A percentile compares a stretch with the other conserved stretches of the same genome.
These are phyloP conservation scores for Chlorencoelia australis DNA, from an alignment of 2,329 filamentous ascomycete species.

Conservation along the genomic window DNA sequence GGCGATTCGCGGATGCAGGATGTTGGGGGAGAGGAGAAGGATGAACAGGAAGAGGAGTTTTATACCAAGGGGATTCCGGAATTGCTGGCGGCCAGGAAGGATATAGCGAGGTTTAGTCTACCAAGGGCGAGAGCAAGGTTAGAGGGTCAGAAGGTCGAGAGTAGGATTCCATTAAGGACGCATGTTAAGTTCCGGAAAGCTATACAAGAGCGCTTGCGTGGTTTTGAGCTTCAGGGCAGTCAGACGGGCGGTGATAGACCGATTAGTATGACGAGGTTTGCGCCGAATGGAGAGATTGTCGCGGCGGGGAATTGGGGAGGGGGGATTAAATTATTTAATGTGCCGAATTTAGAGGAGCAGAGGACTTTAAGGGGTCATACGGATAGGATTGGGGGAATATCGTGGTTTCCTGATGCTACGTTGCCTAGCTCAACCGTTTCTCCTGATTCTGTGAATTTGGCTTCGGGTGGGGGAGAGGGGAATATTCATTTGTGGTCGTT, in stretches of 20 bases:
- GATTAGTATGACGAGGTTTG: slow-evolving; percentile 83
- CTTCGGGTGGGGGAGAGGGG: slow-evolving; percentile 82
- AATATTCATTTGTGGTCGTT: slow-evolving; percentile 86
- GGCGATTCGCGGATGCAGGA: slow-evolving; percentile 49
- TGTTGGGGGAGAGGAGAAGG: slow-evolving; percentile 47
- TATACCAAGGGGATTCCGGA: slow-evolving; percentile 75
- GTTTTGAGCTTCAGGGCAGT: slow-evolving; percentile 84
- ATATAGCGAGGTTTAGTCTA: slow-evolving; percentile 75
- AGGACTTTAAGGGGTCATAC: slow-evolving; percentile 72
- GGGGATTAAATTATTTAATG: slow-evolving; percentile 73
- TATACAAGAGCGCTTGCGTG: slow-evolving; percentile 71
- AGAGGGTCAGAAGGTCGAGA: slow-evolving; percentile 68
- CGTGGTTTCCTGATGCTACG: slow-evolving; percentile 82
- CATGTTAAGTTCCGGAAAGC: slow-evolving; percentile 89
- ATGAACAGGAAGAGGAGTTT: slow-evolving; percentile 86
- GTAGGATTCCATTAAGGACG: slow-evolving; percentile 72
- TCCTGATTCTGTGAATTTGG: slow-evolving; percentile 67
- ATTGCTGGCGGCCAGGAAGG: slow-evolving; percentile 64
- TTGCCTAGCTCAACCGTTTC: slow-evolving; percentile 62
- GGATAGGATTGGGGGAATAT: slow-evolving; percentile 79
- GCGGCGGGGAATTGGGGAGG: slow-evolving; percentile 92
- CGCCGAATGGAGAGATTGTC: slow-evolving; percentile 72
- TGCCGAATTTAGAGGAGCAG: slow-evolving; percentile 72
- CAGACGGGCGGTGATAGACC: slow-evolving; percentile 88
- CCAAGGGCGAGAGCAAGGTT: slow-evolving; percentile 71